Percentiles rank a stretch among this genome's conserved stretches.
Evolutionary conservation across 2,329 filamentous ascomycete genomes (phyloP).

Genomic region (Pyrenochaeta sp.): DNA sequence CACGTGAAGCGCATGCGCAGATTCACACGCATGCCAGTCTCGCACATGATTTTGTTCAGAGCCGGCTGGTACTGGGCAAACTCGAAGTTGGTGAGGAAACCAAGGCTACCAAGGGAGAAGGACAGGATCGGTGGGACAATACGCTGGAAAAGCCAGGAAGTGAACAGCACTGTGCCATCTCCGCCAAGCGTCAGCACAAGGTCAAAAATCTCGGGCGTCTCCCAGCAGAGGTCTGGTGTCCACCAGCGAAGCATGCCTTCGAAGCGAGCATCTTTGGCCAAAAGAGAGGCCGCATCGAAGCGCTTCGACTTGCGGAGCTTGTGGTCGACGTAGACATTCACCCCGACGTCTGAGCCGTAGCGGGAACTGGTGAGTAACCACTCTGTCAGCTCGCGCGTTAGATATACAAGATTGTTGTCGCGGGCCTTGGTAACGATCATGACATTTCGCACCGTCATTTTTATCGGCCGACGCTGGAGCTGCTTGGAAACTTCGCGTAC

Average conservation of each 20-base stretch:
- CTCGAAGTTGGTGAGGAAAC: constrained; percentile 88
- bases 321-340: constrained; percentile 98
- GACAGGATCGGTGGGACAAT: constrained; percentile 85
- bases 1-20: constrained; percentile 99
- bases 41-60: constrained; percentile 89
- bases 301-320: constrained; percentile 89
- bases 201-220: constrained; percentile 92
- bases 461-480: constrained; percentile 89
- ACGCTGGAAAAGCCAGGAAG: constrained; percentile 90
- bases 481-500: constrained; percentile 97
- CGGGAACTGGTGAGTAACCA: constrained; percentile 91
- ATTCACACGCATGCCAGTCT: constrained; percentile 95
- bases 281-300: constrained; percentile 78
- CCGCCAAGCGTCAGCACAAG: constrained; percentile 88
- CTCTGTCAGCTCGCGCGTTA: constrained; percentile 85
- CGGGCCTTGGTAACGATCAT: constrained; percentile 99
- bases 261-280: constrained; percentile 78
- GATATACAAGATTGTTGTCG: constrained; percentile 88
- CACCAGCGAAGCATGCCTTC: constrained; percentile 90
- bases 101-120: constrained; percentile 83
- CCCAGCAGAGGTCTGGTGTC: constrained; percentile 96
- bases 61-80: constrained; percentile 89
- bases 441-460: constrained; percentile 87
- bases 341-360: constrained; percentile 87
- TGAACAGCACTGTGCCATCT: constrained; percentile 87